These are phyloP conservation scores for Phaeosphaeria sp. DNA, from an alignment of 2,329 filamentous ascomycete genomes.

Conservation along the genomic window DNA sequence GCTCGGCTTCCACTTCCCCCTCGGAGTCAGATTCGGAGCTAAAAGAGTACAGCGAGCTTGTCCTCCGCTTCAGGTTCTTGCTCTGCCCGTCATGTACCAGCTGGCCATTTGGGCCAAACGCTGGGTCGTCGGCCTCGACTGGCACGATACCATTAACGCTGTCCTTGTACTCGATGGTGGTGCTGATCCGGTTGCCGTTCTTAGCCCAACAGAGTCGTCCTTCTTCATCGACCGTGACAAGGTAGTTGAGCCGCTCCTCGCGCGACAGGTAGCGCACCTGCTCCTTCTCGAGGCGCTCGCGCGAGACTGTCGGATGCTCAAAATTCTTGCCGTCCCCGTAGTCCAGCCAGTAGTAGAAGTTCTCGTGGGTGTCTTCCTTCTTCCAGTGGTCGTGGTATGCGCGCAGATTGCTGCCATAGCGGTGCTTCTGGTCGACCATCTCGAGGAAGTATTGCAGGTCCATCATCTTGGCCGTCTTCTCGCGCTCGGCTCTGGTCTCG, in stretches of 20 bases:
- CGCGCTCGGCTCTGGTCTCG: slow-evolving; percentile 63
- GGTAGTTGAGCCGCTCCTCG: slow-evolving; percentile 81
- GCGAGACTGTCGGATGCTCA: slow-evolving; percentile 74
- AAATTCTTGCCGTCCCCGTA: slow-evolving; percentile 75
- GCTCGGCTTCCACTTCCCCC: slow-evolving; percentile 67
- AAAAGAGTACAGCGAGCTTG: slow-evolving; percentile 30
- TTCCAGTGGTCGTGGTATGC: slow-evolving; percentile 89
- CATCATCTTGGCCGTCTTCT: slow-evolving; percentile 77
- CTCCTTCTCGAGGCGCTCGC: slow-evolving; percentile 77
- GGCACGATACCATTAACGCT: slow-evolving; percentile 70
- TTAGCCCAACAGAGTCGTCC: slow-evolving; percentile 88
- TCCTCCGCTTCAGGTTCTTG: slow-evolving; percentile 24
- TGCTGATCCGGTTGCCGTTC: slow-evolving; percentile 79
- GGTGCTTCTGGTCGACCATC: slow-evolving; percentile 86
- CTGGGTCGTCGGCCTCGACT: slow-evolving; percentile 50
- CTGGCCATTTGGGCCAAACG: slow-evolving; percentile 43
- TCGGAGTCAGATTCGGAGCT: slow-evolving; percentile 48
- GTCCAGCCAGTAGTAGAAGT: slow-evolving; percentile 95
- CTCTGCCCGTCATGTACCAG: slow-evolving; percentile 32
- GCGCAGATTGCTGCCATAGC: slow-evolving; percentile 83
- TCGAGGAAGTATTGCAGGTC: slow-evolving; percentile 84
- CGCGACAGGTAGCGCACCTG: slow-evolving; percentile 82
- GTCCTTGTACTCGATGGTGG: slow-evolving; percentile 76
- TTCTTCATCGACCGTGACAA: slow-evolving; percentile 76
- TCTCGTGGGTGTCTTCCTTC: slow-evolving; percentile 75